Percentiles rank a stretch among this genome's conserved stretches.
phyloP scores from a whole-genome alignment of 495 filamentous ascomycete species.

The Entonaema liquescens region DNA sequence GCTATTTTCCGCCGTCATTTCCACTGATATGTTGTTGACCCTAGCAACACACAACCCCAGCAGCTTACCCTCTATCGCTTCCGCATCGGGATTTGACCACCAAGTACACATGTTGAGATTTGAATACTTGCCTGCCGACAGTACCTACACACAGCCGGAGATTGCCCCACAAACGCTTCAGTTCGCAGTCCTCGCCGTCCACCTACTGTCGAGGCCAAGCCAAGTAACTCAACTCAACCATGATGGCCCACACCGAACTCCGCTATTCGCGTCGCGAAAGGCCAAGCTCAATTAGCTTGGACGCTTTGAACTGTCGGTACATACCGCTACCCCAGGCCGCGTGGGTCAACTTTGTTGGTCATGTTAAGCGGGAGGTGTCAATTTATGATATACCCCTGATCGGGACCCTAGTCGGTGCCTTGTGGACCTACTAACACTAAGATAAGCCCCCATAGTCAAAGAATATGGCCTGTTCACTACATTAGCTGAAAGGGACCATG shows the following conservation, averaged over 20 bases:
- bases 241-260: constrained; percentile 28
- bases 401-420: constrained; percentile 13
- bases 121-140: neutral
- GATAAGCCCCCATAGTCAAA: constrained; percentile 24
- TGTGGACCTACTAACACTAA: constrained; percentile 18
- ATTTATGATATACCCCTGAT: constrained; percentile 31
- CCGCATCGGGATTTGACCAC: constrained; percentile 1
- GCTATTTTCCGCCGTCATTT: constrained; percentile 14
- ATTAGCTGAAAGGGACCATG: constrained; percentile 10
- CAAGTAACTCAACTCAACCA: constrained; percentile 23
- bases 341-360: constrained; percentile 22
- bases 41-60: constrained; percentile 21
- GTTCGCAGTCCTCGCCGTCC: constrained; percentile 13
- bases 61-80: constrained; percentile 19
- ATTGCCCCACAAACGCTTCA: constrained; percentile 12
- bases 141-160: constrained; percentile 5
- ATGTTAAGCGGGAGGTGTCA: constrained; percentile 18
- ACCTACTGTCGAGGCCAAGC: constrained; percentile 12
- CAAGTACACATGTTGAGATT: constrained; percentile 3
- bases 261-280: constrained; percentile 28
- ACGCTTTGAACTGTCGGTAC: constrained; percentile 17
- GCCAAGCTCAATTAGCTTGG: constrained; percentile 18
- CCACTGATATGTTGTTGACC: constrained; percentile 7
- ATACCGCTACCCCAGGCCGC: constrained; percentile 30
- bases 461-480: constrained; percentile 16